A percentile compares a stretch with the other conserved stretches of the same genome.
These are phyloP conservation scores for Cymbidium sinense DNA, from an alignment of 106 monocot species.

Conservation along the genomic window DNA sequence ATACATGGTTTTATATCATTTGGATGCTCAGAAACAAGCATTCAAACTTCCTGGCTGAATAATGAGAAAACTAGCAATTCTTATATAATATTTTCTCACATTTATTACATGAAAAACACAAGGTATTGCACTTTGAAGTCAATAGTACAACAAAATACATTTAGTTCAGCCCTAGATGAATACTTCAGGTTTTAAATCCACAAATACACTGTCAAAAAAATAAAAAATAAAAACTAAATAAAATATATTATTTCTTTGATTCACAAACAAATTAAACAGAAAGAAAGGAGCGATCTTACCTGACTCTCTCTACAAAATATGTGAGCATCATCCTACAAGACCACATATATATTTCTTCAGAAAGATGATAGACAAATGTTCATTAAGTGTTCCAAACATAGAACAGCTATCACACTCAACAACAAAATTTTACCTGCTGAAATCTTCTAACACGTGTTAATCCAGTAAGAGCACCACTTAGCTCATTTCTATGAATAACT, in stretches of 20 bases:
- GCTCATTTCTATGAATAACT: slow-evolving; percentile 95
- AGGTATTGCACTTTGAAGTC: background rate
- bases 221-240: background rate
- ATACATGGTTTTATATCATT: background rate
- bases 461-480: slow-evolving; percentile 96
- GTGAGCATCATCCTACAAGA: slow-evolving; percentile 95
- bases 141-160: background rate
- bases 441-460: slow-evolving; percentile 98
- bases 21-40: background rate
- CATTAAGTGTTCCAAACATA: background rate
- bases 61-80: background rate
- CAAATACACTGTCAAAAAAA: too few relatives aligned
- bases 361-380: background rate
- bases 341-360: background rate
- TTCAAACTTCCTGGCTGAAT: too few relatives aligned
- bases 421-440: slow-evolving; percentile 63
- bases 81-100: background rate
- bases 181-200: background rate
- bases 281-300: slow-evolving; percentile 27
- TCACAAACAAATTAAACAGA: background rate
- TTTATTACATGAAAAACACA: background rate
- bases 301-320: slow-evolving; percentile 94
- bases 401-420: background rate
- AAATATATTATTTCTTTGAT: background rate
- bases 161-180: background rate